phyloP scores from a whole-genome alignment of 495 filamentous ascomycete species.

The Penicillium flavigenum region DNA sequence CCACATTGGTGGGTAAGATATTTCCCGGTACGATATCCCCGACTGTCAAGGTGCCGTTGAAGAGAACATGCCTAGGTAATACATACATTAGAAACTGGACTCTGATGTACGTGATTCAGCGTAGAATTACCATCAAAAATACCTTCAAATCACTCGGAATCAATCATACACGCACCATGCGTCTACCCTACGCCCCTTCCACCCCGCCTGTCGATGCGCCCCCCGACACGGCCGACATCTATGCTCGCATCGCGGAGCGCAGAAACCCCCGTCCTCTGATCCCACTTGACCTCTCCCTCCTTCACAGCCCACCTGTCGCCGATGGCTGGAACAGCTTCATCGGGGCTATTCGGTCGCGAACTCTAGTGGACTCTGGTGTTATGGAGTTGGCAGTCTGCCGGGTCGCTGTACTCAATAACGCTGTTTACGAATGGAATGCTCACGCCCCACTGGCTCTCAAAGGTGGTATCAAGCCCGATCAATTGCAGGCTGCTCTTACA shows the following conservation, averaged over 20 bases:
- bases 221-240: slow-evolving; percentile 48
- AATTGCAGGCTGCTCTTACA: slow-evolving; percentile 49
- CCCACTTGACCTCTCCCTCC: slow-evolving; percentile 65
- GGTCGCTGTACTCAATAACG: slow-evolving; percentile 69
- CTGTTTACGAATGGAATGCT: slow-evolving; percentile 77
- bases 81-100: slow-evolving; percentile 6
- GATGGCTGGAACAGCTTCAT: slow-evolving; percentile 79
- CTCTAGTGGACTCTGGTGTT: slow-evolving; percentile 60
- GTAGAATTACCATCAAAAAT: not conserved
- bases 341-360: slow-evolving; percentile 64
- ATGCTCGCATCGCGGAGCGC: slow-evolving; percentile 58
- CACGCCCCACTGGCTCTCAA: slow-evolving; percentile 65
- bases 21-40: not conserved
- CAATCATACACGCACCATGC: slow-evolving; percentile 49
- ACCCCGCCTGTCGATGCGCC: slow-evolving; percentile 42
- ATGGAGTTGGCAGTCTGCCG: slow-evolving; percentile 45
- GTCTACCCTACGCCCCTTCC: slow-evolving; percentile 62
- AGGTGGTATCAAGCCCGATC: slow-evolving; percentile 37
- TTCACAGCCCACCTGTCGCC: slow-evolving; percentile 68
- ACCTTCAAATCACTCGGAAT: not conserved
- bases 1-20: slow-evolving; percentile 1
- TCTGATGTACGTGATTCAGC: slow-evolving; percentile 1
- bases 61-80: not conserved
- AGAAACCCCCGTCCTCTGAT: slow-evolving; percentile 63
- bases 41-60: not conserved